Evolutionary conservation across 2,329 filamentous ascomycete genomes (phyloP), one percentile per base, ranked within the genome.

Genomic region (Bipolaris cookei): DNA sequence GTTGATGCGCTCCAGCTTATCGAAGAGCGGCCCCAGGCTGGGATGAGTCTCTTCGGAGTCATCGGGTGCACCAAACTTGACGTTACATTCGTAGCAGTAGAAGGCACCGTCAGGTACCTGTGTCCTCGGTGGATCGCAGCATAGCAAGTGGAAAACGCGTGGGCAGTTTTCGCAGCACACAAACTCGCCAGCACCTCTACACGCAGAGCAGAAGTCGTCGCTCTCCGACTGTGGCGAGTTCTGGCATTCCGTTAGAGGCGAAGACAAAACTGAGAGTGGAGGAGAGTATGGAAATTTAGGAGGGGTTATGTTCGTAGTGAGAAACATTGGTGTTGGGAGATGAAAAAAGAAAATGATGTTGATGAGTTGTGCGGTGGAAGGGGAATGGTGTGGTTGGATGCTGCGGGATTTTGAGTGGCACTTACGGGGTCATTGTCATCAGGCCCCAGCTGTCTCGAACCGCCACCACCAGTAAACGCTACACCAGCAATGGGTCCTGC

Each of bases 111-210:
- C 68, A 34, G 73, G 72, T 52, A 72, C 67, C 32, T 69, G 60
- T 23, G 64, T 51, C 51, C 69, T 81, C 37, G 91, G 89, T 60
- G 94, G 92, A 76, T 96, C 90, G 65, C 95, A 86, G 75, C 95
- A 98, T 58, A 86, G 84, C 74, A 95, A 92, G 77, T 98, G 95
- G 78, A 96, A 97, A 5, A 93, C 91, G 65, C 91, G 87, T 59
- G 89, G 86, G 79, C 95, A 99, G 61, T 90, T 91, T 79, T 98
- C 95, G 77, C 95, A 99, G 79, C 93, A 97, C 64, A 98, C 84
- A 62, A 99, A 85, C 66, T 92, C 87, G 55, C 94, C 94, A 65
- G 87, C 90, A 62, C 90, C 90, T 70, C 89, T 87, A 79, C 95
- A 99, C 43, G 92, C 87, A 60, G 89, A 89, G 80, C 94, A 99